Base-by-base conservation (phyloP, 2,329 filamentous ascomycete species). In the Penicillium sumatraense region DNA sequence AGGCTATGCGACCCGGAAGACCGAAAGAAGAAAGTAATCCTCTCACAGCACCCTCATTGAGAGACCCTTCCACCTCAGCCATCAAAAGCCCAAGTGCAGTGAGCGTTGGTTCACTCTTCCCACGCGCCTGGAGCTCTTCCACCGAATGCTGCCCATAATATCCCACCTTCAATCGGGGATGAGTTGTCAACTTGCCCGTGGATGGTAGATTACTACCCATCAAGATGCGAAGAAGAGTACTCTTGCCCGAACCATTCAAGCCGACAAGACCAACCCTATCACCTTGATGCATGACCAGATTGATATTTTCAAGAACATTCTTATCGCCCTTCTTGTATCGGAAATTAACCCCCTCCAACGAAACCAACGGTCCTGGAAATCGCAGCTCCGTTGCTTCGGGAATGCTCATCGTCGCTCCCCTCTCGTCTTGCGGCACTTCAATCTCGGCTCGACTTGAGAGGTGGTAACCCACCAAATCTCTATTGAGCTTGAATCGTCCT, bases 131-230 rank as follows among this genome's bases (percentile, higher is more conserved):
- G 5, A 95, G 79, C 5, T 81, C 80, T 61, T 93, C 88, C 4
- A 93, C 88, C 0, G 89, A 87, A 64, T 92, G 87, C 69, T 96
- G 91, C 3, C 89, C 89, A 73, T 93, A 95, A 68, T 91, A 91
- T 1, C 87, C 89, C 44, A 91, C 72, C 59, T 83, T 86, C 9
- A 90, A 77, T 18, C 90, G 81, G 0, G 91, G 83, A 70, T 96
- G 91, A 0, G 80, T 80, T 0, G 83, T 82, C 2, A 90, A 75
- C 0, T 79, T 84, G 0, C 90, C 89, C 2, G 81, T 78, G 0
- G 83, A 84, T 0, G 88, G 86, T 5, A 77, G 78, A 1, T 81
- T 72, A 13, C 81, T 79, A 0, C 83, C 85, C n/a, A 87, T 86
- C 2, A 93, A 81, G 3, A 93, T 75, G 45, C 84, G 86, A 54